Base-by-base conservation (phyloP, 2,329 filamentous ascomycete species). In the Cercospora janseana region DNA sequence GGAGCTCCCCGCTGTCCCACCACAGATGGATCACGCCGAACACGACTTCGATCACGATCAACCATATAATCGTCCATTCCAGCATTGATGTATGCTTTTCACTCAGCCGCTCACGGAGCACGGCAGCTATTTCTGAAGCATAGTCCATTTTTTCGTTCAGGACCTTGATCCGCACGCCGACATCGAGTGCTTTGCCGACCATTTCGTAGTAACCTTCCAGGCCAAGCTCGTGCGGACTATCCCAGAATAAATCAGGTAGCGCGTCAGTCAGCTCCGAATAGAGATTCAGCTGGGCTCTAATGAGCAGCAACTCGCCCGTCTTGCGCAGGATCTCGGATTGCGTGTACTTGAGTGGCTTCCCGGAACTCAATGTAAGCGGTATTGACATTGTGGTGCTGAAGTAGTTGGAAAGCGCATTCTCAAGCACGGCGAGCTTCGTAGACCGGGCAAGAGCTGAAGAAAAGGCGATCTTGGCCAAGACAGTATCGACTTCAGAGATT, bases 121-220 rank as follows among this genome's bases (percentile, higher is more conserved):
- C 91, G 45, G 79, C 88, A 5, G 93, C 90, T 67, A 96, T 96
- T 69, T 97, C 92, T 64, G 93, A 88, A 1, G 92, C 93, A 68
- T 98, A 97, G 65, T 95, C 92, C 81, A 98, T 94, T 74, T 95
- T 95, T 72, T 95, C 88, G 68, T 98, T 98, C 60, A 97, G 72
- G 13, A 88, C 84, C 63, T 87, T 88, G 72, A 97, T 97, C 43
- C 93, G 81, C 20, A 93, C 88, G 26, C 88, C 87, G 18, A 97
- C 91, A 69, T 97, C 93, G 27, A 98, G 78, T 0, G 90, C 89
- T 47, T 85, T 82, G 31, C 92, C 91, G 31, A 96, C 89, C 69
- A 93, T 87, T 60, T 95, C 91, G 69, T 97, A 98, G 72, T 96
- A 97, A 23, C 86, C 87, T 69, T 96, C 93, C 2, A 98, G 78